Evolutionary conservation across 768 basidiomycete genomes (phyloP), one percentile per base, ranked within the genome.

Genomic region (Mycena chlorophos): DNA sequence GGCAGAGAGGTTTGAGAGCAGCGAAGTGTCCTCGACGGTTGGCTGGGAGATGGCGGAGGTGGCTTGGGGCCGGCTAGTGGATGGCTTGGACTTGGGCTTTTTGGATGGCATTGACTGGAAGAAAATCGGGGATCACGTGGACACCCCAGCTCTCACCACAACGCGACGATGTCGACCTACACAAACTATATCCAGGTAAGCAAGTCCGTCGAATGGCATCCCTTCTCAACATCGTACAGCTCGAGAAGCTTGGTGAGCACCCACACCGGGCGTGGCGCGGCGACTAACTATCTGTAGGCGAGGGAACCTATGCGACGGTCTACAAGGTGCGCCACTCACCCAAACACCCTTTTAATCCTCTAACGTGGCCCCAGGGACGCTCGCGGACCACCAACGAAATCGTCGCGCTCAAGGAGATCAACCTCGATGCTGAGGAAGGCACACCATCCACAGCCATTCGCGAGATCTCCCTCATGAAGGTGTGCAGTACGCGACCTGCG

Each of bases 361-460:
- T 20, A 40, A 25, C 55, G 37, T 19, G n/a, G 28, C 31, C 17
- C 22, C 52, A 94, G 91, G 97, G 97, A 16, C 88, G 96, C 60
- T 97, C 94, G 20, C 80, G 95, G 57, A 94, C 94, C 28, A 98
- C 95, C n/a, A 97, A 97, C 65, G 97, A 98, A 72, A 93, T 97
- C 50, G 97, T 99, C 17, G 97, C 97, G 13, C 73, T 99, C 54
- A 99, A 99, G 72, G 97, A 99, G 77, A 99, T 99, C 61, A 95
- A 98, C 67, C 89, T 99, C 57, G 97, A 99, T 77, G 91, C 97
- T 4, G 97, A 99, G 73, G 97, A 99, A 75, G 97, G 97, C 29
- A 99, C 97, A 0, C 97, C 97, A 28, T 94, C 91, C 43, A 99
- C 97, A 14, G 97, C 97, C 52, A 99, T 99, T 70, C 88, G 97